Conservation (phyloP, 768 basidiomycete genomes). For the Tricholoma matsutake region DNA sequence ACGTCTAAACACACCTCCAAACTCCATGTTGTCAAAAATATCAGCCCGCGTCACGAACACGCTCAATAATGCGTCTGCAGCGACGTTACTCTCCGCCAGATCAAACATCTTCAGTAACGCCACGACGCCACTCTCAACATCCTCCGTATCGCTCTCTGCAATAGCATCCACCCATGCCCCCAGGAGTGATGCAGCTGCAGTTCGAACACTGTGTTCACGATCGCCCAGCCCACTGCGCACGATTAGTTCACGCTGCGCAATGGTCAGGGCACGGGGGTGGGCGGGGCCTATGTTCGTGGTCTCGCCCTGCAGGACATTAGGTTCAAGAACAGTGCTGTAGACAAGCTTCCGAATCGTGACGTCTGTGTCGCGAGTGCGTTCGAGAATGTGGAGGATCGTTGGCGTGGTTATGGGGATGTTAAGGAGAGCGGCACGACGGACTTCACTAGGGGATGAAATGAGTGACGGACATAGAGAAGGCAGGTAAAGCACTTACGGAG, state of each 20-base stretch:
- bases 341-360: slow-evolving; percentile 68
- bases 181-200: slow-evolving; percentile 70
- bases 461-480: neutral
- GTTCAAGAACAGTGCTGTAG: slow-evolving; percentile 56
- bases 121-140: slow-evolving; percentile 21
- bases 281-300: slow-evolving; percentile 43
- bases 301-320: slow-evolving; percentile 29
- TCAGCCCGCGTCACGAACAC: slow-evolving; percentile 66
- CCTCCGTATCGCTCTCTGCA: slow-evolving; percentile 31
- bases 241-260: slow-evolving; percentile 73
- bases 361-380: slow-evolving; percentile 80
- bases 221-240: slow-evolving; percentile 85
- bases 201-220: slow-evolving; percentile 69
- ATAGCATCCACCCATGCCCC: slow-evolving; percentile 72
- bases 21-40: slow-evolving; percentile 64
- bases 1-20: slow-evolving; percentile 51
- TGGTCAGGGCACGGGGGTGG: slow-evolving; percentile 63
- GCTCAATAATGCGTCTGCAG: slow-evolving; percentile 71
- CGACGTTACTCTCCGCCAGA: slow-evolving; percentile 53
- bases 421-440: slow-evolving; percentile 74
- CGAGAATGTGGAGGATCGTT: slow-evolving; percentile 66
- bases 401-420: slow-evolving; percentile 58
- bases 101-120: slow-evolving; percentile 46
- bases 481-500: slow-evolving; percentile 52
- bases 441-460: slow-evolving; percentile 54